A percentile compares a stretch with the other conserved stretches of the same genome.
These are phyloP conservation scores for Solanum hybrid DNA, from an alignment of 305 asterid species.

Conservation along the genomic window DNA sequence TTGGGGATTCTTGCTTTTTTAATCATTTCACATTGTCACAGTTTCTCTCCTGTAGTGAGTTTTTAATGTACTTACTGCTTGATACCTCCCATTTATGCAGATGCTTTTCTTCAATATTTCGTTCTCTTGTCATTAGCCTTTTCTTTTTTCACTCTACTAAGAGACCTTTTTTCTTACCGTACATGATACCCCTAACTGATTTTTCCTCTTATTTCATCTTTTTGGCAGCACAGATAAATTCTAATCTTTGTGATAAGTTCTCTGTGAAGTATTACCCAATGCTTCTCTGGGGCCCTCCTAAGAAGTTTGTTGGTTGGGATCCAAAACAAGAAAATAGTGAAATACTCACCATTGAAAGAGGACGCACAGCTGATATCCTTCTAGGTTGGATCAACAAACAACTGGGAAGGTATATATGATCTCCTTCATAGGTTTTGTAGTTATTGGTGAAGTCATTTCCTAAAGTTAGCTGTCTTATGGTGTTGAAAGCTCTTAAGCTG, in stretches of 20 bases:
- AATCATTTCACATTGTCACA: background rate
- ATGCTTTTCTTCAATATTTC: background rate
- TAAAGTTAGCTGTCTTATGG: background rate
- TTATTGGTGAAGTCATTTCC: background rate
- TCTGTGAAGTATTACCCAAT: constrained; percentile 9
- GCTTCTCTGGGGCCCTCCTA: constrained; percentile 8
- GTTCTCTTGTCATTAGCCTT: background rate
- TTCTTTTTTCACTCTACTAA: background rate
- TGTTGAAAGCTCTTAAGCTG: background rate
- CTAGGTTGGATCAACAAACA: constrained; percentile 9
- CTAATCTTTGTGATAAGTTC: constrained; percentile 13
- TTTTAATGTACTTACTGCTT: background rate
- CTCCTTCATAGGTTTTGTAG: background rate
- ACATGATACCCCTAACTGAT: background rate
- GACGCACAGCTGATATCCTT: background rate
- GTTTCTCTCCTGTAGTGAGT: background rate
- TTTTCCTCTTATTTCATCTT: background rate
- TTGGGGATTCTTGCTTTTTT: background rate
- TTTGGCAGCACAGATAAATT: constrained; percentile 10
- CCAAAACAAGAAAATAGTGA: background rate
- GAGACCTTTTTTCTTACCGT: background rate
- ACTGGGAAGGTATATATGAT: constrained; percentile 1
- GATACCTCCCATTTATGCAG: background rate
- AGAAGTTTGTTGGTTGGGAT: constrained; percentile 5
- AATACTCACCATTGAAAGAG: background rate